Evolutionary conservation across 2,329 filamentous ascomycete genomes (phyloP), one percentile per base, ranked within the genome.

Genomic region (Aureobasidium sp.): DNA sequence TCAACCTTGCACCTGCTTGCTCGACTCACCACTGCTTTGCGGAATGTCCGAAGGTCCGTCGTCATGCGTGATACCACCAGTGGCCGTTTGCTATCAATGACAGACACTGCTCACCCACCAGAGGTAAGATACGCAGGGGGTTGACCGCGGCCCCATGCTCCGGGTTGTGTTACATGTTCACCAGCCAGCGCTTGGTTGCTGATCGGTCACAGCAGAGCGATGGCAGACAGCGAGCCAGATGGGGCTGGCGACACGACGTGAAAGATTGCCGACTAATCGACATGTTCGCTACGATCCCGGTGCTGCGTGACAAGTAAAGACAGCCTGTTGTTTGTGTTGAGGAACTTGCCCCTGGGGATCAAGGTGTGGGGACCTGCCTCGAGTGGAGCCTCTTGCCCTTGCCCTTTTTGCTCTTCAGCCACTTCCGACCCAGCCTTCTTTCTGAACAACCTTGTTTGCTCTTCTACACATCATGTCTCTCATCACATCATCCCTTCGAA

Each of bases 81-180:
- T 55, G 37, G 17, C 36, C 51, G 22, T 55, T 37, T 25, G 8
- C 45, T 48, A n/a, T 48, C 31, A 22, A 52, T 52, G 49, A 39
- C 31, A 37, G 49, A 29, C 31, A 27, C 25, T 39, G 51, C 14
- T 36, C 37, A 25, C 36, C 31, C 51, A 55, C 17, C 22, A 55
- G 37, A 55, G 25, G 37, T 25, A 55, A 42, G 51, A 31, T 42
- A 42, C 22, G 51, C 51, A 55, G 51, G 51, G 49, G 37, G 36
- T 55, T 55, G 37, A 37, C 51, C 20, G 25, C 51, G 51, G 51
- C 51, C 51, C 51, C 51, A 55, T 55, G 51, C 51, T 55, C 51
- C 51, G 51, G 31, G n/a, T 55, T 55, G 51, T 55, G 51, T 55
- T 55, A 55, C 51, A 36, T 25, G 51, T 55, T 55, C 51, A 31